These are phyloP conservation scores for Trichoderma aggressivum DNA, from an alignment of 2,329 filamentous ascomycete genomes.

Conservation along the genomic window DNA sequence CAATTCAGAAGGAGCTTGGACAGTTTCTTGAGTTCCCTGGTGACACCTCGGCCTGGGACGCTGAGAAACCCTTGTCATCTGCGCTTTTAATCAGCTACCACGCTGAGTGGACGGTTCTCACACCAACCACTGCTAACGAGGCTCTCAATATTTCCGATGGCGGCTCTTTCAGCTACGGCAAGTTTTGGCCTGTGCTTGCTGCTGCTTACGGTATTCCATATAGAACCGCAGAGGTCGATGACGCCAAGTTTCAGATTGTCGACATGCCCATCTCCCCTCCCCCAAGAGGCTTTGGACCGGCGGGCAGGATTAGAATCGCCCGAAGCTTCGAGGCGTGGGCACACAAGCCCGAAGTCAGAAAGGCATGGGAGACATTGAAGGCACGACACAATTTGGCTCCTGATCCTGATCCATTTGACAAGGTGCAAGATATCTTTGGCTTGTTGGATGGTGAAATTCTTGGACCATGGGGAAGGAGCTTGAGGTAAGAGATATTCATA, in stretches of 20 bases:
- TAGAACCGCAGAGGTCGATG: neutral
- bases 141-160: slow-evolving; percentile 3
- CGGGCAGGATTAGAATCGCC: neutral
- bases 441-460: neutral
- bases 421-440: neutral
- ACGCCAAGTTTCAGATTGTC: neutral
- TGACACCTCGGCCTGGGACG: neutral
- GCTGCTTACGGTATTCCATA: neutral
- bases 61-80: neutral
- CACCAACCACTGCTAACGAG: neutral
- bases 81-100: neutral
- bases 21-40: neutral
- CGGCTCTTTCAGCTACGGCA: neutral
- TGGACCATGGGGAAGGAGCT: neutral
- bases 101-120: slow-evolving; percentile 6
- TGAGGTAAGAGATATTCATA: neutral
- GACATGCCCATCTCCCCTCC: neutral
- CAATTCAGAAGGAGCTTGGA: neutral
- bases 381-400: neutral
- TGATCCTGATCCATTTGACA: neutral
- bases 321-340: neutral
- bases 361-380: neutral
- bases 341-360: neutral
- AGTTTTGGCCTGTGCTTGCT: slow-evolving; percentile 11
- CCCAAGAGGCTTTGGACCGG: slow-evolving; percentile 1